These are phyloP conservation scores for Mariannaea elegans DNA, from an alignment of 2,329 filamentous ascomycete species.

Conservation along the genomic window DNA sequence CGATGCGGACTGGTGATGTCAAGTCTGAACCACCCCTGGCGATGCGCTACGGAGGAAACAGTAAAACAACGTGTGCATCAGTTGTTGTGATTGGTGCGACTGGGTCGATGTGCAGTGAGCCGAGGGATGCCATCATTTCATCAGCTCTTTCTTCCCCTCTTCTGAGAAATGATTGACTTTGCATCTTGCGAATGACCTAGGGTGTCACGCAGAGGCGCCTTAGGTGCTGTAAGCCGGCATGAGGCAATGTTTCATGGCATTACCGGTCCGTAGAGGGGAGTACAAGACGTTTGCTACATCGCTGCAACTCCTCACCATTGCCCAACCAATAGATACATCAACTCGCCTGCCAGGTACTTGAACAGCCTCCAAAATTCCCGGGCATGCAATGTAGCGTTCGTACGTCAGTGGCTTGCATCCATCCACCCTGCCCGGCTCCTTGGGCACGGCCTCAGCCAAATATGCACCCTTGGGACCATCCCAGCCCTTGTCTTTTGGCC, in stretches of 20 bases:
- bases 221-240: background rate
- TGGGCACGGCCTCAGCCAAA: constrained; percentile 8
- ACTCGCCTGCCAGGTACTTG: background rate
- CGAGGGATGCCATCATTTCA: background rate
- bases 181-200: background rate
- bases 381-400: background rate
- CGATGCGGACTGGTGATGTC: constrained; percentile 19
- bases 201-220: background rate
- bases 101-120: background rate
- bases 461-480: background rate
- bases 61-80: background rate
- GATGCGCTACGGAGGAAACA: constrained; percentile 12
- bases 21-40: constrained; percentile 13
- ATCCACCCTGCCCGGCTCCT: constrained; percentile 1
- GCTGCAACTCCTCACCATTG: background rate
- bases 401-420: constrained; percentile 22
- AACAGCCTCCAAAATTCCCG: background rate
- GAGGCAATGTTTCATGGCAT: background rate
- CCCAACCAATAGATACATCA: background rate
- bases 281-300: background rate
- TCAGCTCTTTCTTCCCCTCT: background rate
- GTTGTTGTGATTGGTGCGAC: constrained; percentile 20
- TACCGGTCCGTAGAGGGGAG: background rate
- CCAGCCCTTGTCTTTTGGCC: background rate
- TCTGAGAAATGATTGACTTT: background rate